These are phyloP conservation scores for Cutaneotrichosporon mucoides DNA, from an alignment of 1,284 basidiomycete species.

Conservation along the genomic window DNA sequence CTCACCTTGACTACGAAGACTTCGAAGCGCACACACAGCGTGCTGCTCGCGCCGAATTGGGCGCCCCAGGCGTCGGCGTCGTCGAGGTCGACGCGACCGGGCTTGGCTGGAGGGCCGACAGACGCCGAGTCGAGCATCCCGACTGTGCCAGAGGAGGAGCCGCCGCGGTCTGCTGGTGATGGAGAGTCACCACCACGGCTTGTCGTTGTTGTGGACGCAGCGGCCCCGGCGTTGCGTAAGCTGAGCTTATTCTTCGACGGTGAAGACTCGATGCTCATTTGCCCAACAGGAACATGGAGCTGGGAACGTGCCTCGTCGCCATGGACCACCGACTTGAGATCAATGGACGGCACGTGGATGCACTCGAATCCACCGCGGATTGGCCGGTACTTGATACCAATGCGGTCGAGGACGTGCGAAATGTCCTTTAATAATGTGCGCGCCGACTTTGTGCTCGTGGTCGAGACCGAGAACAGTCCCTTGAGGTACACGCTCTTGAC, in stretches of 20 bases:
- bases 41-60: constrained; percentile 54
- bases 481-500: constrained; percentile 86
- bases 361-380: constrained; percentile 92
- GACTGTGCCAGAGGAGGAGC: constrained; percentile 1
- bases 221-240: constrained; percentile 10
- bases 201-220: constrained; percentile 2
- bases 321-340: constrained; percentile 63
- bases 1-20: constrained; percentile 89
- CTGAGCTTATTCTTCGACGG: constrained; percentile 18
- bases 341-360: constrained; percentile 89
- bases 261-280: constrained; percentile 13
- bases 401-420: constrained; percentile 77
- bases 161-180: constrained; percentile 2
- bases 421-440: constrained; percentile 77
- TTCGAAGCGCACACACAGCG: constrained; percentile 84
- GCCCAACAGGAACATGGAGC: constrained; percentile 11
- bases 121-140: constrained; percentile 3
- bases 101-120: background rate
- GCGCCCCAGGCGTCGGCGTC: constrained; percentile 52
- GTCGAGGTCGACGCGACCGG: constrained; percentile 57
- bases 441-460: constrained; percentile 87
- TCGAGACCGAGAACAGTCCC: constrained; percentile 89
- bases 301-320: constrained; percentile 36
- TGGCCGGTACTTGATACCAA: constrained; percentile 90
- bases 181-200: constrained; percentile 9